Conservation (phyloP, 2,329 filamentous ascomycete species). For the Hypoxylon sp. region DNA sequence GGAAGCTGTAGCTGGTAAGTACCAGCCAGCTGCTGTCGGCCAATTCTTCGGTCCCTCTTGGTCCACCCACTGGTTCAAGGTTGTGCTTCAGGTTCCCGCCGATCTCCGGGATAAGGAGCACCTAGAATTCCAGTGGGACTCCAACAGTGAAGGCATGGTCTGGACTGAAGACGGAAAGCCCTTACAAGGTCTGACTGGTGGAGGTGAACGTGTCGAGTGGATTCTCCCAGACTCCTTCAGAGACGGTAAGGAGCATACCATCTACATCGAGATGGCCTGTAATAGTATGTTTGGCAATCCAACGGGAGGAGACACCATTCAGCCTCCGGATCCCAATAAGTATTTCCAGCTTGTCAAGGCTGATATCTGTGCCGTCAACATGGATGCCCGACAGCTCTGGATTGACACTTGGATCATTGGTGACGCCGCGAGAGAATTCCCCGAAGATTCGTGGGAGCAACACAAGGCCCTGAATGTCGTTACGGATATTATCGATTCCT, state of each 20-base stretch:
- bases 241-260: slow-evolving; percentile 87
- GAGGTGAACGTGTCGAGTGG: slow-evolving; percentile 92
- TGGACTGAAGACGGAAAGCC: slow-evolving; percentile 93
- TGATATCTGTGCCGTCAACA: slow-evolving; percentile 90
- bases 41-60: slow-evolving; percentile 92
- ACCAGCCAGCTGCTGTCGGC: slow-evolving; percentile 80
- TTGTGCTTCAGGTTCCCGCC: slow-evolving; percentile 82
- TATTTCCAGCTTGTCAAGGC: slow-evolving; percentile 83
- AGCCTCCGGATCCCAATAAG: slow-evolving; percentile 88
- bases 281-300: slow-evolving; percentile 99
- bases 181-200: slow-evolving; percentile 91
- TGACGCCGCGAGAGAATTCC: slow-evolving; percentile 93
- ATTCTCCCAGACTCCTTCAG: slow-evolving; percentile 85
- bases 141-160: slow-evolving; percentile 92
- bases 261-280: slow-evolving; percentile 99
- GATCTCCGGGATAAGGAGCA: slow-evolving; percentile 81
- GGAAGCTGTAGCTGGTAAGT: slow-evolving; percentile 82
- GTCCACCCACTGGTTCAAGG: slow-evolving; percentile 98
- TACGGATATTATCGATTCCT: slow-evolving; percentile 91
- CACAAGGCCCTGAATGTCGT: slow-evolving; percentile 87
- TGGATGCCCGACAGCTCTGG: slow-evolving; percentile 84
- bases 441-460: slow-evolving; percentile 87
- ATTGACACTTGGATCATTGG: slow-evolving; percentile 97
- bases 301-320: slow-evolving; percentile 84
- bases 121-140: slow-evolving; percentile 97